phyloP scores from a whole-genome alignment of 1,284 basidiomycete species.

The Sanguinoderma infundibulare region DNA sequence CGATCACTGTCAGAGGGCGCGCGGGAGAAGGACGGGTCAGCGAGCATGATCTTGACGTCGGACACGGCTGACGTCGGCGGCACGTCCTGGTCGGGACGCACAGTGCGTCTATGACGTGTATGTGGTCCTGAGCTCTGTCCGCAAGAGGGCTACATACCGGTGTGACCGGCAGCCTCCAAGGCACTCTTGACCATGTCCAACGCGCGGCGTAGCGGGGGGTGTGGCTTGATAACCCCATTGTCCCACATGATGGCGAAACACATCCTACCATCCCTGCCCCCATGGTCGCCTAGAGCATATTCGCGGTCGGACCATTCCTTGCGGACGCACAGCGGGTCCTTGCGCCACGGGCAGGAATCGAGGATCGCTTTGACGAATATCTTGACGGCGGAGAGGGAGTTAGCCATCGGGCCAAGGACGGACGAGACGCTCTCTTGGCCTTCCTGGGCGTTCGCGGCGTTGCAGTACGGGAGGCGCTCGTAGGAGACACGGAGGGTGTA shows the following conservation, averaged over 20 bases:
- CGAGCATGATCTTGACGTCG: not conserved
- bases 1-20: slow-evolving; percentile 45
- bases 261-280: slow-evolving; percentile 43
- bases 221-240: slow-evolving; percentile 53
- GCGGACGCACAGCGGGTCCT: slow-evolving; percentile 52
- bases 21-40: slow-evolving; percentile 1
- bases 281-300: slow-evolving; percentile 50
- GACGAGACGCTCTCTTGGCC: slow-evolving; percentile 59
- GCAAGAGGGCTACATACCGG: slow-evolving; percentile 30
- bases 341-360: slow-evolving; percentile 51
- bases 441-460: slow-evolving; percentile 48
- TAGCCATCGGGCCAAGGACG: slow-evolving; percentile 59
- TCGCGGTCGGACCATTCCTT: slow-evolving; percentile 52
- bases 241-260: slow-evolving; percentile 52
- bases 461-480: slow-evolving; percentile 57
- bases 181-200: slow-evolving; percentile 50
- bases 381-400: slow-evolving; percentile 47
- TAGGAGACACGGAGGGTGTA: slow-evolving; percentile 60
- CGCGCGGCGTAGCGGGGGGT: slow-evolving; percentile 55
- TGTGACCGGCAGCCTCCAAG: slow-evolving; percentile 54
- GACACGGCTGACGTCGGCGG: not conserved
- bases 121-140: not conserved
- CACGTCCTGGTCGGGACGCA: not conserved
- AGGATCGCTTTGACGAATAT: slow-evolving; percentile 53
- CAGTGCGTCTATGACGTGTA: not conserved